phyloP scores from a whole-genome alignment of 2,329 filamentous ascomycete species.

The Sphaerulina musiva region DNA sequence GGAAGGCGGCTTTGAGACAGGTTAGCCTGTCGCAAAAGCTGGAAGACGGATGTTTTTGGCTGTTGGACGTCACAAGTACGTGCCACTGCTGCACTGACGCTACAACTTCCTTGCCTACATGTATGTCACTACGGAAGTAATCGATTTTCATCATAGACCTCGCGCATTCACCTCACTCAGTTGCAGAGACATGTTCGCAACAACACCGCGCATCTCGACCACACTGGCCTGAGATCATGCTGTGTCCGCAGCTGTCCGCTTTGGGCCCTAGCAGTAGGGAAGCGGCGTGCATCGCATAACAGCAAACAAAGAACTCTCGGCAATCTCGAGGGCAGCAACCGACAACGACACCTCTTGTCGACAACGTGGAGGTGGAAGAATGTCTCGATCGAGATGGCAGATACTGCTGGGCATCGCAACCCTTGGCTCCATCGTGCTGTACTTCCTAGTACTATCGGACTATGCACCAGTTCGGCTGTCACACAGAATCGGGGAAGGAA shows the following conservation, averaged over 20 bases:
- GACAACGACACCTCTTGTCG: not conserved
- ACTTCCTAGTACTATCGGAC: not conserved
- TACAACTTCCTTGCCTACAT: no score
- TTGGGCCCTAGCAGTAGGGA: not conserved
- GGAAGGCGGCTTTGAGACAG: no score
- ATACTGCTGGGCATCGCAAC: constrained; percentile 1
- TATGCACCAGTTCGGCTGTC: not conserved
- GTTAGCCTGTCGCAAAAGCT: no score
- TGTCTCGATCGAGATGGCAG: constrained; percentile 9
- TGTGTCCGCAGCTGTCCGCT: not conserved
- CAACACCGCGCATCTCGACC: no score
- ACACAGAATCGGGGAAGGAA: not conserved
- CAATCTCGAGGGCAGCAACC: not conserved
- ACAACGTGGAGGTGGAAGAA: not conserved
- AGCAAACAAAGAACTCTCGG: not conserved
- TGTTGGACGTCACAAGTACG: no score
- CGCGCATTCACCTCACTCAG: no score
- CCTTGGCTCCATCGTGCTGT: constrained; percentile 1
- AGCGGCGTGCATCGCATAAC: not conserved
- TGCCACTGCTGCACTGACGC: no score
- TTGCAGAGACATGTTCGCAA: no score
- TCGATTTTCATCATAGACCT: no score
- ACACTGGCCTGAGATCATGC: not conserved
- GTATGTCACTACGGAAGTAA: no score
- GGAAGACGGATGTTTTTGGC: no score